Evolutionary conservation across 2,329 filamentous ascomycete species (phyloP).

Genomic region (Xylaria sp.): DNA sequence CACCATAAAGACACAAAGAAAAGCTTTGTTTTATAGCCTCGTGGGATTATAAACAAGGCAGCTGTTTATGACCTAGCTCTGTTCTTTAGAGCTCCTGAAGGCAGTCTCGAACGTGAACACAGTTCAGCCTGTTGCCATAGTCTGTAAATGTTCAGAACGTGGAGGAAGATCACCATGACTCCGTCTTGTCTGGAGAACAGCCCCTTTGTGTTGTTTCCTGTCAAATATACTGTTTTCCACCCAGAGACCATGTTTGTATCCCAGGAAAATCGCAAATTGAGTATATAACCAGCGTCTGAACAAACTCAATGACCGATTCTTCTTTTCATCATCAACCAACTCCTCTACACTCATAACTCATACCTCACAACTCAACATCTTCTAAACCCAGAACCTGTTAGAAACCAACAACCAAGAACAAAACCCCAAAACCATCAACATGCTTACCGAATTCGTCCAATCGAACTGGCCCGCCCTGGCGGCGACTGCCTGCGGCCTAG

Average conservation of each 20-base stretch:
- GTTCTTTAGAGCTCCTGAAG: no score
- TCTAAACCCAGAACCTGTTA: background rate
- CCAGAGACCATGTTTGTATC: background rate
- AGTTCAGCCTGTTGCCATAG: background rate
- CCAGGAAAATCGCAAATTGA: background rate
- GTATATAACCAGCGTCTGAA: background rate
- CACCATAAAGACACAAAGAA: background rate
- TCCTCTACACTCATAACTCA: background rate
- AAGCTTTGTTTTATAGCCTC: background rate
- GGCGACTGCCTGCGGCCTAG: background rate
- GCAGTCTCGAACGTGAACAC: background rate
- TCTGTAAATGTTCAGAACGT: background rate
- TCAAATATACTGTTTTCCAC: background rate
- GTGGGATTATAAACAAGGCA: background rate
- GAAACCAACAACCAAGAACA: background rate
- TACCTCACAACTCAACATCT: background rate
- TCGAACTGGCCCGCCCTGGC: background rate
- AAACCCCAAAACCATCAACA: background rate
- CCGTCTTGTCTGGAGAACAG: background rate
- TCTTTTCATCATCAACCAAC: background rate
- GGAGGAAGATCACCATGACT: background rate
- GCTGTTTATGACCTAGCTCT: background rate
- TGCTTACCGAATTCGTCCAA: slow-evolving; percentile 10
- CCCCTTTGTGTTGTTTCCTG: no score
- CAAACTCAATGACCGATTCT: background rate